phyloP scores from a whole-genome alignment of 768 basidiomycete genomes.

The Macrolepiota fuliginosa region DNA sequence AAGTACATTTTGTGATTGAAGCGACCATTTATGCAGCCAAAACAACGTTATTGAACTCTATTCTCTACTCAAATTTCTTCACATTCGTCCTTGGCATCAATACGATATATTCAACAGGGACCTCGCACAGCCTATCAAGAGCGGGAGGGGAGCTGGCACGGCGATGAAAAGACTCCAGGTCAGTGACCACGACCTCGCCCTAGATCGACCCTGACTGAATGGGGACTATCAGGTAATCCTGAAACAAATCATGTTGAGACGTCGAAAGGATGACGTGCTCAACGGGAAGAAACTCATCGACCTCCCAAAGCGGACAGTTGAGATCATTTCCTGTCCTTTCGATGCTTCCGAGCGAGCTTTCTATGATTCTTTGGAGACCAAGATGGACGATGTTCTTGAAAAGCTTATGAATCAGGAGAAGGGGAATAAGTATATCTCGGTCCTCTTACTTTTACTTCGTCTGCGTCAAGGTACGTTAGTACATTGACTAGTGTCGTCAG shows the following conservation, averaged over 20 bases:
- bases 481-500: background rate
- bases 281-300: constrained; percentile 83
- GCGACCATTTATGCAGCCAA: constrained; percentile 47
- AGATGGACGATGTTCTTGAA: constrained; percentile 65
- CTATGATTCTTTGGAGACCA: constrained; percentile 68
- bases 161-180: constrained; percentile 89
- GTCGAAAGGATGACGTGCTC: constrained; percentile 68
- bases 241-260: constrained; percentile 84
- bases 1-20: constrained; percentile 16
- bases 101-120: constrained; percentile 77
- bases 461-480: constrained; percentile 76
- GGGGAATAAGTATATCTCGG: constrained; percentile 65
- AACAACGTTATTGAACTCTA: constrained; percentile 90
- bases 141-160: constrained; percentile 49
- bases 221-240: constrained; percentile 59
- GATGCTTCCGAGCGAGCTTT: constrained; percentile 75
- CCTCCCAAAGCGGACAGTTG: constrained; percentile 71
- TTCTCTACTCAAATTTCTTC: constrained; percentile 86
- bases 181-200: constrained; percentile 13
- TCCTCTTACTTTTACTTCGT: constrained; percentile 71
- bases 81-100: constrained; percentile 76
- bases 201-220: background rate
- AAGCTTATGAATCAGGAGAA: constrained; percentile 57
- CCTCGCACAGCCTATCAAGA: constrained; percentile 79
- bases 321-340: constrained; percentile 76